Base-by-base conservation (phyloP, 345 rosid genomes). In the Gossypium thurberi region DNA sequence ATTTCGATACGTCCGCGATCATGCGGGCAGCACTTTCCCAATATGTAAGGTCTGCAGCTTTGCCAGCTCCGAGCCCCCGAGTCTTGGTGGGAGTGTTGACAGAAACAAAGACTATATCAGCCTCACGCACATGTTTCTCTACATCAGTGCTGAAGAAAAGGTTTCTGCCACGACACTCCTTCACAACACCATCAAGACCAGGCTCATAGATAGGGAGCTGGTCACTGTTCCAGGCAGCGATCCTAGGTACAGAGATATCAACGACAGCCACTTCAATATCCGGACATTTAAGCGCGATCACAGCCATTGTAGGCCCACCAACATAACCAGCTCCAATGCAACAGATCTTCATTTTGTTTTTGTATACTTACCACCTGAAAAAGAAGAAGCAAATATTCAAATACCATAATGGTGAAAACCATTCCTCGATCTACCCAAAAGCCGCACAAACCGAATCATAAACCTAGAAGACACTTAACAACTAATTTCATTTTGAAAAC, bases 21-120 rank as follows among this genome's bases (percentile, higher is more conserved):
- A 89, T 89, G 43, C 98, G 92, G n/a, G 98, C 98, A 2, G 98
- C 98, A 60, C 97, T 92, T 84, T 92, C 97, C 97, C 97, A 92
- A 81, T 92, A 92, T 17, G 97, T 91, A 76, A 91, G 88, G 75
- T 91, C 97, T 7, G 97, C 97, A 72, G 97, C 97, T 77, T 92
- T 92, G 10, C 97, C 97, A 55, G 98, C 98, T 71, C 98, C 98
- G 37, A 92, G 91, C 72, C 98, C 98, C 40, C 85, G 85, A 18
- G 98, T 90, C 77, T 92, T 92, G 50, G 98, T 92, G 0, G 98
- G 98, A 67, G 98, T 92, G 81, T 92, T 92, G 73, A 92, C 97
- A 1, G 97, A 92, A 61, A 92, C 97, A 73, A 92, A 92, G 69
- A 92, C 96, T 28, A 92, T 92, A 77, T 92, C 89, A 53, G 98